Base-by-base conservation (phyloP, 345 rosid species). In the Xanthoceras sorbifolium region DNA sequence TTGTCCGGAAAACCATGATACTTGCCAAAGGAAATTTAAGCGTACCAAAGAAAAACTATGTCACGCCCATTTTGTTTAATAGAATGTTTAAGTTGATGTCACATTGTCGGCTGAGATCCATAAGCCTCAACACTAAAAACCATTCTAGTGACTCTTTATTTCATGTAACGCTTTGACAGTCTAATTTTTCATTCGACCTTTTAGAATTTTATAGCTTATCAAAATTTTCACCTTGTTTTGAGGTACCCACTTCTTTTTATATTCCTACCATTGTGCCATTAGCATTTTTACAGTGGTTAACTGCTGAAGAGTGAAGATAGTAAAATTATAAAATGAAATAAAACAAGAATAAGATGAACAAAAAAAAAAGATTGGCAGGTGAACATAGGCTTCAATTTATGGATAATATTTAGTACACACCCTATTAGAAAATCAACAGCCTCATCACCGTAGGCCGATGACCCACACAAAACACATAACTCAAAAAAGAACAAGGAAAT, bases 51-150 rank as follows among this genome's bases (percentile, higher is more conserved):
- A 59, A 52, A 62, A 81, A 72, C 69, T 15, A 22, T 0, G 64
- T 25, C 9, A 29, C 72, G 3, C 86, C 83, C 0, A 62, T 29
- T 44, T 18, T 83, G 75, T 31, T 71, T 42, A 82, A 79, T 5
- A 79, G 74, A 34, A 64, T 83, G 85, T 79, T 79, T 46, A 86
- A 64, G 76, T 78, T 67, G 18, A 79, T 32, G 78, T 73, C 76
- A 0, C 20, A 34, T 38, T 22, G 57, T 32, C 20, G 12, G 7
- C 12, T 32, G 26, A 71, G 10, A 5, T 76, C 17, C 12, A 14
- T 42, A 9, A 42, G 14, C 46, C 46, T 10, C 10, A 9, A 8
- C 28, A 6, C 11, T 17, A 48, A 23, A 32, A 54, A 20, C 9
- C 46, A 6, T 17, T 59, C 10, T 0, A 15, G n/a, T 31, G 20